Percentiles rank a stretch among this genome's conserved stretches.
Conservation (phyloP, 2,329 filamentous ascomycete genomes). For the Aspergillus felis region DNA sequence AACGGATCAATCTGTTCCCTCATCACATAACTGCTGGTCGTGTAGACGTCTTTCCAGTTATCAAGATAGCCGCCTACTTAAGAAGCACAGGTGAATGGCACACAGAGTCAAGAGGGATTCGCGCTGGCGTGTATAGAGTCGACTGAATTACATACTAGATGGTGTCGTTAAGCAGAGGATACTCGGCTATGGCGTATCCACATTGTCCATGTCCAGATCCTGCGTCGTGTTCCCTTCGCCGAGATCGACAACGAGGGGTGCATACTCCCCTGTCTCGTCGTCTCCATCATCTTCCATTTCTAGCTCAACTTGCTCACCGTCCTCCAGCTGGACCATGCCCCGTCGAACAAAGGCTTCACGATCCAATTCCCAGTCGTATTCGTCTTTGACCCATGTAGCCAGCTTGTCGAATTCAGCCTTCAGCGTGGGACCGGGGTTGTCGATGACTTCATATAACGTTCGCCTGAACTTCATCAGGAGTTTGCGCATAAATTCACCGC, state of each 20-base stretch:
- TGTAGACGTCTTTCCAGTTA: not conserved
- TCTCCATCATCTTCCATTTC: conserved; percentile 58
- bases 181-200: not conserved
- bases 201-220: not conserved
- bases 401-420: conserved; percentile 53
- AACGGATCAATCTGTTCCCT: not conserved
- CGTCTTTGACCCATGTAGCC: conserved; percentile 50
- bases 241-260: conserved; percentile 56
- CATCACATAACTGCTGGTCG: not conserved
- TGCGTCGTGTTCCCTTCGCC: conserved; percentile 14
- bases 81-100: not conserved
- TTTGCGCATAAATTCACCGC: conserved; percentile 49
- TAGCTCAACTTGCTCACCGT: conserved; percentile 61
- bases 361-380: conserved; percentile 57
- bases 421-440: conserved; percentile 36
- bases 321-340: conserved; percentile 59
- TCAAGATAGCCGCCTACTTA: not conserved
- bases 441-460: conserved; percentile 46
- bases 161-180: not conserved
- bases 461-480: conserved; percentile 52
- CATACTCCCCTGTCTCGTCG: conserved; percentile 63
- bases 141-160: not conserved
- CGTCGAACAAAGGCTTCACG: conserved; percentile 51
- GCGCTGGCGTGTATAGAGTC: not conserved
- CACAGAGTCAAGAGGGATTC: not conserved